Percentiles rank a stretch among this genome's conserved stretches.
These are phyloP conservation scores for Leccinum obscurum DNA, from an alignment of 768 basidiomycete genomes.

Conservation along the genomic window DNA sequence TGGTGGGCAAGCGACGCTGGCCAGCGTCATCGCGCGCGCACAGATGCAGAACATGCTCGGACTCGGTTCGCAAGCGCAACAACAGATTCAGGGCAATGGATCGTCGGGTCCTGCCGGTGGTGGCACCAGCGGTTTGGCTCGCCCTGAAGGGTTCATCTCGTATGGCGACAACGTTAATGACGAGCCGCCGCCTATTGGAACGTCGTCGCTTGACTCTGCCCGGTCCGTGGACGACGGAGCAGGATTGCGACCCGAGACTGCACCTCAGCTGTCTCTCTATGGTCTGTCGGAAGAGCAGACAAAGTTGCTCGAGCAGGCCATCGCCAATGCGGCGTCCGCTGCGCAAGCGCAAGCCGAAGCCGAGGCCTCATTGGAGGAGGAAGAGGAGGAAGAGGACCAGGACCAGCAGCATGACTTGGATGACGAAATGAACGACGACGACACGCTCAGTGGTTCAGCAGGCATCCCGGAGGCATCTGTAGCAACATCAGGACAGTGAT, in stretches of 20 bases:
- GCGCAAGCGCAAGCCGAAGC: slow-evolving; percentile 80
- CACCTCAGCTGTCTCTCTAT: slow-evolving; percentile 59
- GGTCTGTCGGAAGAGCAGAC: slow-evolving; percentile 76
- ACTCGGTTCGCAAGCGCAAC: slow-evolving; percentile 13
- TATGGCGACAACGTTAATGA: slow-evolving; percentile 1
- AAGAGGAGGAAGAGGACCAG: slow-evolving; percentile 49
- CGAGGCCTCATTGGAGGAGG: slow-evolving; percentile 73
- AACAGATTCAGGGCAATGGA: slow-evolving; percentile 10
- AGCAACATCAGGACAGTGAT: slow-evolving; percentile 15
- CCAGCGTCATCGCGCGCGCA: slow-evolving; percentile 71
- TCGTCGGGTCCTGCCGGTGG: slow-evolving; percentile 1
- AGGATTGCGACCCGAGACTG: slow-evolving; percentile 7
- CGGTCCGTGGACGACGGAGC: slow-evolving; percentile 9
- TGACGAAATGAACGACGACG: slow-evolving; percentile 15
- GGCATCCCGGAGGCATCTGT: slow-evolving; percentile 4
- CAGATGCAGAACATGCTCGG: slow-evolving; percentile 48
- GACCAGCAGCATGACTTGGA: slow-evolving; percentile 34
- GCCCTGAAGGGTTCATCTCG: slow-evolving; percentile 15
- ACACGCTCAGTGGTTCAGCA: slow-evolving; percentile 13
- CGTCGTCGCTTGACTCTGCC: slow-evolving; percentile 5
- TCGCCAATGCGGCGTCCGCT: slow-evolving; percentile 70
- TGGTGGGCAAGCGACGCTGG: slow-evolving; percentile 64
- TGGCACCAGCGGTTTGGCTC: background rate
- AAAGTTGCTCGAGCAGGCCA: slow-evolving; percentile 66
- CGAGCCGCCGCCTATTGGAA: background rate